A percentile compares a stretch with the other conserved stretches of the same genome.
phyloP scores from a whole-genome alignment of 805 yeast genomes.

The Citeromyces matritensis region DNA sequence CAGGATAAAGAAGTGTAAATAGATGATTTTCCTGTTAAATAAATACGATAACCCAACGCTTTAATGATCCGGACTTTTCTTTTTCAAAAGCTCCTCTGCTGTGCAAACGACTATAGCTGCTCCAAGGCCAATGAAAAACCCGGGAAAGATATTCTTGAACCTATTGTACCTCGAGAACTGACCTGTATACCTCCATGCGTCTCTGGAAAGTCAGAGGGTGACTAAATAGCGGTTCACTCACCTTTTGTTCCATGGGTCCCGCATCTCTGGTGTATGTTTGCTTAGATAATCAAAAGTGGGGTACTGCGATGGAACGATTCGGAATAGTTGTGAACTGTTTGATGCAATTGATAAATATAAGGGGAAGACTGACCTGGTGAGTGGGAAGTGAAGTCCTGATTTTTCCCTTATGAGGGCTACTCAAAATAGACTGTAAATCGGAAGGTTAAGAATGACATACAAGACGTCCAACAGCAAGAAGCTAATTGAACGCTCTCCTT shows the following conservation, averaged over 20 bases:
- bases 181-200: constrained; percentile 85
- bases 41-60: background rate
- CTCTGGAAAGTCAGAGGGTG: constrained; percentile 26
- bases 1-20: constrained; percentile 2
- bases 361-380: too few species aligned
- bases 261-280: too few species aligned
- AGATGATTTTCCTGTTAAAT: constrained; percentile 7
- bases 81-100: constrained; percentile 34
- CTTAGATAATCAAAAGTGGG: background rate
- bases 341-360: too few species aligned
- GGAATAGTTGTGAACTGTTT: constrained; percentile 1
- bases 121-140: constrained; percentile 63
- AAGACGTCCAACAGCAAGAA: too few species aligned
- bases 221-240: constrained; percentile 6
- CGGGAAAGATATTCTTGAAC: constrained; percentile 64
- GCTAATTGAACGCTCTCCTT: too few species aligned
- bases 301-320: background rate
- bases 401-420: too few species aligned
- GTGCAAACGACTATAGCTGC: constrained; percentile 56
- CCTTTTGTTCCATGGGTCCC: constrained; percentile 32
- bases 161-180: constrained; percentile 60
- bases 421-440: too few species aligned
- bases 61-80: too few species aligned
- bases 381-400: too few species aligned
- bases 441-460: too few species aligned